A percentile compares a stretch with the other conserved stretches of the same genome.
phyloP scores from a whole-genome alignment of 805 yeast genomes.

The Suhomyces sp. region DNA sequence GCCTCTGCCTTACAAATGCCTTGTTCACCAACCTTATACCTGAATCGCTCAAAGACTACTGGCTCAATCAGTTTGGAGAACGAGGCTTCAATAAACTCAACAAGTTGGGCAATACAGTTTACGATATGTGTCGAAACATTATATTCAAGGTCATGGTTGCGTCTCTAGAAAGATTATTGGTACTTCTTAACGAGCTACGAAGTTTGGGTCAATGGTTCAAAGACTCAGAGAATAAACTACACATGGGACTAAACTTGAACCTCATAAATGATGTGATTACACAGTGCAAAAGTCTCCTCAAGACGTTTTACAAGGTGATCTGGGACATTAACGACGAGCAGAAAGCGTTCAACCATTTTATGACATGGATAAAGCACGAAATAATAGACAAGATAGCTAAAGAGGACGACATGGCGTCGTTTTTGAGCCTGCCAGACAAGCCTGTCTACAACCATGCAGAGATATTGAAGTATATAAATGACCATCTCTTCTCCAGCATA shows the following conservation, averaged over 20 bases:
- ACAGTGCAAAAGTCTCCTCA: constrained; percentile 23
- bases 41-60: constrained; percentile 51
- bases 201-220: constrained; percentile 40
- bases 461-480: constrained; percentile 23
- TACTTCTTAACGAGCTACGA: constrained; percentile 41
- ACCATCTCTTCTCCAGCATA: constrained; percentile 17
- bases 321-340: constrained; percentile 48
- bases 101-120: constrained; percentile 47
- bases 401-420: constrained; percentile 29
- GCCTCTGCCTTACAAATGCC: constrained; percentile 39
- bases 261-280: constrained; percentile 7
- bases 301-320: constrained; percentile 34
- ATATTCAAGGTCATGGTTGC: constrained; percentile 51
- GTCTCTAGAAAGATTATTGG: constrained; percentile 52
- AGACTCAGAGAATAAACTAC: constrained; percentile 11
- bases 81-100: constrained; percentile 58
- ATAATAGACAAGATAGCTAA: constrained; percentile 35
- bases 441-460: constrained; percentile 16
- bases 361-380: constrained; percentile 42
- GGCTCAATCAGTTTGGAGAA: constrained; percentile 65
- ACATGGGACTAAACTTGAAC: constrained; percentile 8
- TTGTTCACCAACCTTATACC: constrained; percentile 55
- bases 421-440: constrained; percentile 8
- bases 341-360: constrained; percentile 41
- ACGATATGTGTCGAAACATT: constrained; percentile 47